A percentile compares a stretch with the other conserved stretches of the same genome.
Evolutionary conservation across 78 protist genomes (phyloP).

Genomic region (Monocercomonoides exilis): DNA sequence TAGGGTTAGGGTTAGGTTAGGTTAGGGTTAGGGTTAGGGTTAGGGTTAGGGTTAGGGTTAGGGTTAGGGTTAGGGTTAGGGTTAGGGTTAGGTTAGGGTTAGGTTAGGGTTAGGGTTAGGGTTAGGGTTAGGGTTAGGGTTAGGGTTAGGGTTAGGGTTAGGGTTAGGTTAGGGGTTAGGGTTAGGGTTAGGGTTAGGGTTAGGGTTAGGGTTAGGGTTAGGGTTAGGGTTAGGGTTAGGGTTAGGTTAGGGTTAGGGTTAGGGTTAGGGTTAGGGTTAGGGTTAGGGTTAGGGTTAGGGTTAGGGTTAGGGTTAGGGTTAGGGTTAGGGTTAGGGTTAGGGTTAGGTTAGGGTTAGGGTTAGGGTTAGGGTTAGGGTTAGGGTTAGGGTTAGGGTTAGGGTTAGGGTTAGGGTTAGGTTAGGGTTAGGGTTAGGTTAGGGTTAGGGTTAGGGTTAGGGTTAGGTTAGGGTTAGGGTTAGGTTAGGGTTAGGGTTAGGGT

Average conservation of each 20-base stretch:
- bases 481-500: too few relatives aligned
- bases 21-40: slow-evolving; percentile 17
- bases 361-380: slow-evolving; percentile 7
- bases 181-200: too few relatives aligned
- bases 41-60: slow-evolving; percentile 7
- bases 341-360: slow-evolving; percentile 13
- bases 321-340: slow-evolving; percentile 10
- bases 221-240: slow-evolving; percentile 8
- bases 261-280: slow-evolving; percentile 8
- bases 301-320: slow-evolving; percentile 7
- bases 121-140: slow-evolving; percentile 8
- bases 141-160: slow-evolving; percentile 8
- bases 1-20: slow-evolving; percentile 19
- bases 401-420: slow-evolving; percentile 9
- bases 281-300: slow-evolving; percentile 9
- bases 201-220: slow-evolving; percentile 7
- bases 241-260: too few relatives aligned
- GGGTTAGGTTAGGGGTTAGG: too few relatives aligned
- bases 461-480: too few relatives aligned
- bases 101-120: slow-evolving; percentile 7
- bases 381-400: slow-evolving; percentile 9
- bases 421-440: too few relatives aligned
- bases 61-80: slow-evolving; percentile 12
- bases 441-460: too few relatives aligned
- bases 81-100: slow-evolving; percentile 18